Evolutionary conservation across 768 basidiomycete species (phyloP).

Genomic region (Coprinellus micaceus): DNA sequence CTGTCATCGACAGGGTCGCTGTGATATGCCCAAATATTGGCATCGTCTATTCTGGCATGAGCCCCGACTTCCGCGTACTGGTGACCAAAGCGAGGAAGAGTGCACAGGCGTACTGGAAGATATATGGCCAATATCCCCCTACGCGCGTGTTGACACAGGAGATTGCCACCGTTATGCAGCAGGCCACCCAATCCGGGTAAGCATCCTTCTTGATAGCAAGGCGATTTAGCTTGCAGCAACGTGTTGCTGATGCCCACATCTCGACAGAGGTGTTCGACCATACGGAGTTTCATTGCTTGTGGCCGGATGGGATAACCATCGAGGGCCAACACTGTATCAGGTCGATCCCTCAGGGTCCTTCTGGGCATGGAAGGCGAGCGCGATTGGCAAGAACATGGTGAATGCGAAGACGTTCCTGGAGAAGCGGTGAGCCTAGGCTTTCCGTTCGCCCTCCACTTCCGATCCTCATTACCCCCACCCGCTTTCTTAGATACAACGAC

Average conservation of each 20-base stretch:
- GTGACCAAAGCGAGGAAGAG: conserved; percentile 94
- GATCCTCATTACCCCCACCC: conserved; percentile 17
- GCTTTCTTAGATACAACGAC: conserved; percentile 84
- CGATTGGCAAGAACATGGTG: conserved; percentile 99
- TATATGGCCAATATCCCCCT: conserved; percentile 97
- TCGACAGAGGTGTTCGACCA: conserved; percentile 88
- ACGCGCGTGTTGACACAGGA: conserved; percentile 96
- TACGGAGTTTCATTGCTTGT: conserved; percentile 97
- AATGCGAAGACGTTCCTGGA: conserved; percentile 99
- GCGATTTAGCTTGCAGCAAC: conserved; percentile 12
- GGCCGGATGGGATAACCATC: conserved; percentile 91
- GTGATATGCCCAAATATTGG: conserved; percentile 98
- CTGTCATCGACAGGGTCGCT: conserved; percentile 96
- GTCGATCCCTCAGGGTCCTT: conserved; percentile 98
- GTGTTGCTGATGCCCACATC: conserved; percentile 29
- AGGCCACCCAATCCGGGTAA: conserved; percentile 97
- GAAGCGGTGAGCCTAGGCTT: conserved; percentile 69
- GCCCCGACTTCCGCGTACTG: conserved; percentile 94
- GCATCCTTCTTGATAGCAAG: conserved; percentile 23
- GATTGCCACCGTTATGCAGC: conserved; percentile 97
- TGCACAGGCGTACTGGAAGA: conserved; percentile 99
- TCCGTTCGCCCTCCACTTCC: conserved; percentile 16
- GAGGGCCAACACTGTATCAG: conserved; percentile 97
- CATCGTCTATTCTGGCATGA: conserved; percentile 99
- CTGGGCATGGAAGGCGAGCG: conserved; percentile 99